Conservation (phyloP, 345 rosid genomes). For the Aquilaria yunnanensis region DNA sequence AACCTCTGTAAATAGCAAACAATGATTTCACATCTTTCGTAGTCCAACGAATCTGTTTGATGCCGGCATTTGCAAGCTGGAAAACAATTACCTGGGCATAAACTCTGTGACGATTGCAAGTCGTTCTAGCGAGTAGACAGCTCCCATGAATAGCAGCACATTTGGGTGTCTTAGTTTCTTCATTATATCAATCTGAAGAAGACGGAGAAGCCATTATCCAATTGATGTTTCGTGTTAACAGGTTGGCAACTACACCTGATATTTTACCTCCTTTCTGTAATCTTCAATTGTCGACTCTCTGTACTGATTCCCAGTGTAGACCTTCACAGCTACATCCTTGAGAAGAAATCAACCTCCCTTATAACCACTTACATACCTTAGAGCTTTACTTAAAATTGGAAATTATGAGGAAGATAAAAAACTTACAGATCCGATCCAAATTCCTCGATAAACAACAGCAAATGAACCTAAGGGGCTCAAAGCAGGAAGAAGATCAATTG, state of each 20-base stretch:
- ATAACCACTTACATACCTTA: background rate
- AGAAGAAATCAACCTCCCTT: conserved; percentile 5
- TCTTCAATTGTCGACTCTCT: conserved; percentile 45
- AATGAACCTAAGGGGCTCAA: conserved; percentile 45
- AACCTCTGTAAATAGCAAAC: background rate
- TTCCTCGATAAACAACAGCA: conserved; percentile 65
- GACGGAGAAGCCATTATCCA: background rate
- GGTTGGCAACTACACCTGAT: background rate
- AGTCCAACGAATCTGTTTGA: background rate
- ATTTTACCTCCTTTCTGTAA: conserved; percentile 75
- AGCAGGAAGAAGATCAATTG: conserved; percentile 3
- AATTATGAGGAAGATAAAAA: conserved; percentile 9
- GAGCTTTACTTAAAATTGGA: conserved; percentile 1
- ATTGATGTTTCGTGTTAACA: background rate
- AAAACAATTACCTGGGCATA: conserved; percentile 56
- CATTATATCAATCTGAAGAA: conserved; percentile 66
- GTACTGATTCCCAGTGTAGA: conserved; percentile 56
- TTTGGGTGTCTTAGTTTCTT: conserved; percentile 88
- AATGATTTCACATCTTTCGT: background rate
- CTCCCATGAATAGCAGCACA: conserved; percentile 92
- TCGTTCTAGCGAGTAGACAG: conserved; percentile 62
- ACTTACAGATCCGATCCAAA: conserved; percentile 83
- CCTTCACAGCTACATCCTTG: conserved; percentile 89
- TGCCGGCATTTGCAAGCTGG: background rate
- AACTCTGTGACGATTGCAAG: conserved; percentile 84